Percentiles rank a stretch among this genome's conserved stretches.
Evolutionary conservation across 1,284 basidiomycete genomes (phyloP).

Genomic region (Naganishia liquefaciens): DNA sequence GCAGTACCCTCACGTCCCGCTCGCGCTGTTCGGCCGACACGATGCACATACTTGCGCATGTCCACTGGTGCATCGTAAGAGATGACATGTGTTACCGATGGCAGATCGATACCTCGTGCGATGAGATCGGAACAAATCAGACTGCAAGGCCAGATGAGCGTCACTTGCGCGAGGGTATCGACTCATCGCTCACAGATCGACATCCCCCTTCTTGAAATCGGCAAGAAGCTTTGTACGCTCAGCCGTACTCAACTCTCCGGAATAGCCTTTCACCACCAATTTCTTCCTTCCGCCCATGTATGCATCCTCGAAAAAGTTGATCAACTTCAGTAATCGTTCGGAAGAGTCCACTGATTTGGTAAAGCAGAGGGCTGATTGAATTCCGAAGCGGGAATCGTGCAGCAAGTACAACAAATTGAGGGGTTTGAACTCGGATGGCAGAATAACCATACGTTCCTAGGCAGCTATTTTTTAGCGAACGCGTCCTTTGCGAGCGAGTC

Average conservation of each 20-base stretch:
- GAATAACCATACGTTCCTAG: conserved; percentile 85
- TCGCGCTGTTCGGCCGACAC: conserved; percentile 90
- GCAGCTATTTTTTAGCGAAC: background rate
- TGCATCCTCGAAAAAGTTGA: conserved; percentile 76
- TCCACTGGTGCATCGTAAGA: conserved; percentile 96
- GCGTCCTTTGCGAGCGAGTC: conserved; percentile 15
- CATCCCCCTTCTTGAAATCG: conserved; percentile 75
- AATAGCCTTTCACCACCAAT: conserved; percentile 70
- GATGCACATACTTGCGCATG: conserved; percentile 95
- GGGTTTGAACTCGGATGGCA: conserved; percentile 78
- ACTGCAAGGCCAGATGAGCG: conserved; percentile 54
- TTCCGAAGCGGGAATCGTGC: conserved; percentile 52
- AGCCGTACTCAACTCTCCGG: conserved; percentile 73
- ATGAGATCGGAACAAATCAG: conserved; percentile 94
- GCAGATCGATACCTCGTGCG: conserved; percentile 94
- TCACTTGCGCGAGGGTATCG: background rate
- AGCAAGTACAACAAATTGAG: conserved; percentile 85
- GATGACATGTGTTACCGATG: conserved; percentile 84
- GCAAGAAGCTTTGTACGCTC: conserved; percentile 78
- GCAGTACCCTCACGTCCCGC: conserved; percentile 83
- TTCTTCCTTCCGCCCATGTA: conserved; percentile 45
- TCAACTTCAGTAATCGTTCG: conserved; percentile 73
- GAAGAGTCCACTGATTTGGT: conserved; percentile 95
- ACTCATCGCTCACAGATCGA: conserved; percentile 69
- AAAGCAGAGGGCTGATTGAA: conserved; percentile 73